Percentiles rank a stretch among this genome's conserved stretches.
Conservation (phyloP, 140 eudicot genomes). For the Bidens hawaiensis region DNA sequence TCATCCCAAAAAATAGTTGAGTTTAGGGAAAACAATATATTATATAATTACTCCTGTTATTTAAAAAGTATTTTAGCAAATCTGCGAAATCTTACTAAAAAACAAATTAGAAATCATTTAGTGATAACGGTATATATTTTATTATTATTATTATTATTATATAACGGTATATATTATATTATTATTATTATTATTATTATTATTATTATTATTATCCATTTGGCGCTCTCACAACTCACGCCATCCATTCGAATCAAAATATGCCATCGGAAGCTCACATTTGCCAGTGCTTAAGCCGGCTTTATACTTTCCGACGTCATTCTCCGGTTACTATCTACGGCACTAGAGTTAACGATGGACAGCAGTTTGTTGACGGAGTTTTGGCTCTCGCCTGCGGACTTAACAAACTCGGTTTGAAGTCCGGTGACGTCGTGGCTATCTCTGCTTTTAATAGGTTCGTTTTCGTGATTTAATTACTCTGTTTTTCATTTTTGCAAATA, state of each 20-base stretch:
- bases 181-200: too few relatives aligned
- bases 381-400: too few relatives aligned
- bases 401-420: conserved; percentile 39
- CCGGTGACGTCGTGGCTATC: conserved; percentile 68
- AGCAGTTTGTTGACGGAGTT: conserved; percentile 55
- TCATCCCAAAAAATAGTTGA: too few relatives aligned
- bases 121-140: too few relatives aligned
- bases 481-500: neutral
- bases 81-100: too few relatives aligned
- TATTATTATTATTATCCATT: too few relatives aligned
- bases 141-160: too few relatives aligned
- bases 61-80: too few relatives aligned
- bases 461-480: neutral
- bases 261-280: conserved; percentile 58
- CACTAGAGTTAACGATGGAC: conserved; percentile 46
- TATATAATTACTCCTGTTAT: too few relatives aligned
- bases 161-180: too few relatives aligned
- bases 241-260: conserved; percentile 10
- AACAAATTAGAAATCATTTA: too few relatives aligned
- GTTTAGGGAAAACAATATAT: too few relatives aligned
- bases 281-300: conserved; percentile 73
- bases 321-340: conserved; percentile 42
- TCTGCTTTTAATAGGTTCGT: conserved; percentile 73
- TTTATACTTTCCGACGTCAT: conserved; percentile 47
- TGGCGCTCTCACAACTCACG: conserved; percentile 20